Evolutionary conservation across 345 rosid genomes (phyloP).

Genomic region (Lepidium aucheri): DNA sequence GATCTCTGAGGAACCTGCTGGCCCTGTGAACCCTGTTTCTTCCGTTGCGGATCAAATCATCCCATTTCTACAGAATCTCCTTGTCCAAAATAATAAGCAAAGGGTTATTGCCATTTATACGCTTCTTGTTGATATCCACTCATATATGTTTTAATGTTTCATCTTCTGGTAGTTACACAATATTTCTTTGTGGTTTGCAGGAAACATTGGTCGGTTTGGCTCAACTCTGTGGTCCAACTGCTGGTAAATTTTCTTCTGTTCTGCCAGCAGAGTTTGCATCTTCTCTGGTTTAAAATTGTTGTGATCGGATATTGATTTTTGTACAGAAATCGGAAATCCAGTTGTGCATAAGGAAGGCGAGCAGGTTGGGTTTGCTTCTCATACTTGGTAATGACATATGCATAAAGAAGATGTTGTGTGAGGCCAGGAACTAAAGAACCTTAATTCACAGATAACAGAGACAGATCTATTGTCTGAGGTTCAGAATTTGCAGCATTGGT

Average conservation of each 20-base stretch:
- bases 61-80: neutral
- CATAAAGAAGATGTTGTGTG: neutral
- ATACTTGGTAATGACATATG: neutral
- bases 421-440: neutral
- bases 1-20: neutral
- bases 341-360: neutral
- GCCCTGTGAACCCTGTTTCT: neutral
- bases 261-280: neutral
- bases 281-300: neutral
- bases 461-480: neutral
- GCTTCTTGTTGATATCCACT: neutral
- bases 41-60: neutral
- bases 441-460: neutral
- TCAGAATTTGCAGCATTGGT: neutral
- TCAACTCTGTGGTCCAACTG: neutral
- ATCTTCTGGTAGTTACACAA: neutral
- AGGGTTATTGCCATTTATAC: neutral
- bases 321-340: neutral
- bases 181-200: neutral
- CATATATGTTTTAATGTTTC: neutral
- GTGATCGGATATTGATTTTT: neutral
- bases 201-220: neutral
- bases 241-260: neutral
- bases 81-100: neutral
- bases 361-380: constrained; percentile 5